Conservation (phyloP, 2,329 filamentous ascomycete species). For the Helotiales sp. region DNA sequence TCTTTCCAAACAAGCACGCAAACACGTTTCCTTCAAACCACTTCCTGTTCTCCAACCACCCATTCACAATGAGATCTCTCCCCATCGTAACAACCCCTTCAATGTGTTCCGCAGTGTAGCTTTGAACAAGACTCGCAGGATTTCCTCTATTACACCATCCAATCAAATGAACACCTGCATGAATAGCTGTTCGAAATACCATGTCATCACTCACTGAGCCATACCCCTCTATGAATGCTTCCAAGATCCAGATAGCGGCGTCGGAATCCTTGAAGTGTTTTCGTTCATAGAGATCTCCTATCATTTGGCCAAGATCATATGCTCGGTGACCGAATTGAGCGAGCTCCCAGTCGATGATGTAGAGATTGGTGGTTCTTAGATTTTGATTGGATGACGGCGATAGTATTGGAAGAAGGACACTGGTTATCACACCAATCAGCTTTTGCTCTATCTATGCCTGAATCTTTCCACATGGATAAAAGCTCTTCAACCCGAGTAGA, state of each 20-base stretch:
- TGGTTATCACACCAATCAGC: too few relatives aligned
- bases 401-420: constrained; percentile 6
- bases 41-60: constrained; percentile 48
- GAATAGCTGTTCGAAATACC: constrained; percentile 52
- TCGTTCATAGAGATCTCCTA: constrained; percentile 57
- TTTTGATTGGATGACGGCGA: constrained; percentile 27
- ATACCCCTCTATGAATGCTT: constrained; percentile 51
- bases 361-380: constrained; percentile 40
- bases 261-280: constrained; percentile 52
- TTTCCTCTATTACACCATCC: constrained; percentile 41
- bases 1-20: constrained; percentile 16
- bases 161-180: constrained; percentile 54
- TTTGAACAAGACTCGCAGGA: constrained; percentile 45
- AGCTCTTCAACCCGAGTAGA: too few relatives aligned
- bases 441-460: too few relatives aligned
- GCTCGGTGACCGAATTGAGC: constrained; percentile 48
- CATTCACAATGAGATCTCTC: constrained; percentile 51
- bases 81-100: constrained; percentile 45
- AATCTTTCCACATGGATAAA: too few relatives aligned
- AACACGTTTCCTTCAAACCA: constrained; percentile 41
- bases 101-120: constrained; percentile 42
- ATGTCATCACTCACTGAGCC: constrained; percentile 45
- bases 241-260: constrained; percentile 49
- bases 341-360: constrained; percentile 61
- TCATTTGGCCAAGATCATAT: constrained; percentile 59